These are phyloP conservation scores for Collybia mongolica DNA, from an alignment of 768 basidiomycete genomes.

Conservation along the genomic window DNA sequence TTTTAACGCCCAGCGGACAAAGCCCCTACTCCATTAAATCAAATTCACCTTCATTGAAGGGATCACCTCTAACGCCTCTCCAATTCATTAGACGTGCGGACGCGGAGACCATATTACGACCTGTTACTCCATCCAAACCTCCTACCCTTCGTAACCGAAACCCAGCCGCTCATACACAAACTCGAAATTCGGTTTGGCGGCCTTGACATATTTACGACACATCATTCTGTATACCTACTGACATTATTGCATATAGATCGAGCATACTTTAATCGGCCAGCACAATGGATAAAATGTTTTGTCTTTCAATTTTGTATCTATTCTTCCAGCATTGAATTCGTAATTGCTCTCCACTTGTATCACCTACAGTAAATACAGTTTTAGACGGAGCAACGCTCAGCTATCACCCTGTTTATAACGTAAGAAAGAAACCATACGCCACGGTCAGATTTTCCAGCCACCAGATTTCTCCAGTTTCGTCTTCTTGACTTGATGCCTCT, in stretches of 20 bases:
- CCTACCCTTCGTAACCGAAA: constrained; percentile 38
- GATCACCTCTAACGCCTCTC: constrained; percentile 75
- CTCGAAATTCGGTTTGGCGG: constrained; percentile 62
- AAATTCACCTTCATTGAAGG: constrained; percentile 50
- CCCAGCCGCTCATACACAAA: constrained; percentile 39
- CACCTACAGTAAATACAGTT: constrained; percentile 22
- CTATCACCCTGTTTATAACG: constrained; percentile 13
- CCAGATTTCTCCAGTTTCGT: no score
- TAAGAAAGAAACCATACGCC: no score
- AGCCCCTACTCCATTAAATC: constrained; percentile 52
- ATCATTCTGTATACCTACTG: constrained; percentile 6
- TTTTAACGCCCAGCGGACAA: constrained; percentile 55
- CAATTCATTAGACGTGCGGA: constrained; percentile 87
- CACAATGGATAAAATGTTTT: not conserved
- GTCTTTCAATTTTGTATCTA: constrained; percentile 1
- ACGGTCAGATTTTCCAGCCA: no score
- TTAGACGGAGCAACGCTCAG: constrained; percentile 2
- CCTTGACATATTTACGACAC: constrained; percentile 37
- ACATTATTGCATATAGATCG: not conserved
- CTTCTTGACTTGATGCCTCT: not conserved
- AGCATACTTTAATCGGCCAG: no score
- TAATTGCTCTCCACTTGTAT: constrained; percentile 3
- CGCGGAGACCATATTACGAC: constrained; percentile 51
- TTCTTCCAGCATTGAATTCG: not conserved
- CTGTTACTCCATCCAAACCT: constrained; percentile 67